Evolutionary conservation across 352 stramenopile species (phyloP), one percentile per base, ranked within the genome.

Genomic region (Phytopythium mirpurense): DNA sequence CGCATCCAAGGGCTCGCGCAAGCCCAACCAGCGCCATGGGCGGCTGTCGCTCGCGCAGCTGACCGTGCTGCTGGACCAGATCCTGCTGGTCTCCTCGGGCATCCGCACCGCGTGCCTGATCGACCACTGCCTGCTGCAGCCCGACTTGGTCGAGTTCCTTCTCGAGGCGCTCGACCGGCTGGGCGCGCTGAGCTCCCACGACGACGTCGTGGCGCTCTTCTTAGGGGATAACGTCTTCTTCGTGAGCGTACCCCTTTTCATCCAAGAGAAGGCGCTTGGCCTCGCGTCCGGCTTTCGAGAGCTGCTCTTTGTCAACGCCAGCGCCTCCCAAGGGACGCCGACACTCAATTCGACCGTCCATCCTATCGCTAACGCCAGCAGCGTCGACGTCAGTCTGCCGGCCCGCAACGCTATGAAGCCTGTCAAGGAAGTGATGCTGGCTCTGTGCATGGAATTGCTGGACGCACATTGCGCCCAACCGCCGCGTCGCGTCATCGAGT

Each of bases 181-280:
- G n/a, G 16, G n/a, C 42, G 32, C n/a, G 8, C 19, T 35, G 3
- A 58, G 16, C 31, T 46, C 47, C 34, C 44, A 53, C 14, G 12
- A 44, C 7, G 47, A 57, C 3, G 57, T 79, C 16, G 56, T 55
- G 3, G 67, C 48, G 8, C 51, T 83, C 48, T 9, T 68, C 23
- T 48, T 82, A 12, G 58, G 74, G 9, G 59, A 45, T 2, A 83
- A 83, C 56, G 57, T 73, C 26, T 83, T 83, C 46, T 78, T 78
- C 21, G 51, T 78, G 23, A 67, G 77, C 31, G 55, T 65, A 5
- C 41, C 49, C 10, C 41, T 54, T 19, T 79, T 78, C 36, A 21
- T 83, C 11, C 36, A 32, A 32, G 61, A 66, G 21, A 79, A 83
- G 43, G 63, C 69, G 42, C 32, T 59, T 3, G 53, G 63, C 16